phyloP scores from a whole-genome alignment of 495 filamentous ascomycete species.

The Podospora conica region DNA sequence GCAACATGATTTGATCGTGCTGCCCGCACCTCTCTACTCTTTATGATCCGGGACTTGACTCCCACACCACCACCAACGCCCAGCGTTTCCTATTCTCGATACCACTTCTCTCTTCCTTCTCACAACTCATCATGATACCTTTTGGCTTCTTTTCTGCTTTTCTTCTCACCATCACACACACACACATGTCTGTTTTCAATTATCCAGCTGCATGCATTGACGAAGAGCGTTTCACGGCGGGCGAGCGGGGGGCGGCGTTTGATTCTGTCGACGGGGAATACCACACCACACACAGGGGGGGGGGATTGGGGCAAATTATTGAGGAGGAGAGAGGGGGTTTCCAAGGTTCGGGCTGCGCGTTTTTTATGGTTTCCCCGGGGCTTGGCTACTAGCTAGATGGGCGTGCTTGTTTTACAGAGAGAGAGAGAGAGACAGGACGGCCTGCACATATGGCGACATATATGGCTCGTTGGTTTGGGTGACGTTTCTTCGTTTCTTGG shows the following conservation, averaged over 20 bases:
- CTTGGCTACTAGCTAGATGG: not conserved
- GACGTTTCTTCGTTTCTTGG: not conserved
- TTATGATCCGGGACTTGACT: not conserved
- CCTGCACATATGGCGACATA: not conserved
- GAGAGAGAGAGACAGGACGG: not conserved
- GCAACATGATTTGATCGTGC: conserved; percentile 55
- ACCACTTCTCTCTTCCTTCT: not conserved
- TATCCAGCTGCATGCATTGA: not conserved
- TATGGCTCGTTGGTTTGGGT: not conserved
- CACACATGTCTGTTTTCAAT: not conserved
- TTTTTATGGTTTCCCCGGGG: not conserved
- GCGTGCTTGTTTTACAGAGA: not conserved
- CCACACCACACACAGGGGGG: not conserved
- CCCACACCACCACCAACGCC: not conserved
- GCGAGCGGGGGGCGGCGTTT: not conserved
- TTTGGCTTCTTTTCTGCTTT: not conserved
- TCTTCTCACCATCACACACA: not conserved
- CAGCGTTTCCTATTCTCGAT: not conserved
- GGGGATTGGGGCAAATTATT: not conserved
- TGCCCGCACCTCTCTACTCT: not conserved
- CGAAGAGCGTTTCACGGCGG: not conserved
- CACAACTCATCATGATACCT: not conserved
- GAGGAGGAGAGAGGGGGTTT: not conserved
- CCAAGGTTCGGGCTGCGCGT: not conserved
- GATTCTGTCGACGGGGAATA: not conserved